Percentiles rank a stretch among this genome's conserved stretches.
These are phyloP conservation scores for Metarhizium anisopliae DNA, from an alignment of 2,329 filamentous ascomycete genomes.

Conservation along the genomic window DNA sequence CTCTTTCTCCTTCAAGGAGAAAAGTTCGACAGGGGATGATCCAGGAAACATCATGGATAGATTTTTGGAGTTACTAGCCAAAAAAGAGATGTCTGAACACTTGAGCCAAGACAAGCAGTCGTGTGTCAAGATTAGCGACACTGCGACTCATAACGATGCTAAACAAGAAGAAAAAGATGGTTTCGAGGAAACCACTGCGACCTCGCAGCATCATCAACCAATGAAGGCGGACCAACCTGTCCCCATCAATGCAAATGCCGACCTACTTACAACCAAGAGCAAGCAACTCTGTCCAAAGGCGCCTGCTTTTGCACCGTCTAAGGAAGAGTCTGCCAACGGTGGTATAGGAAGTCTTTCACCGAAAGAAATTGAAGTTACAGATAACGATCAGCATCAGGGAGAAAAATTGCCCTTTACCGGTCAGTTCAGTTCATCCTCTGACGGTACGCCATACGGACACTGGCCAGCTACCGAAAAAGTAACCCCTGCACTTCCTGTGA, in stretches of 20 bases:
- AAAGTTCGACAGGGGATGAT: background rate
- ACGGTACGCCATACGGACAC: background rate
- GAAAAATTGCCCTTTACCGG: constrained; percentile 1
- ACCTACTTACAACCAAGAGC: background rate
- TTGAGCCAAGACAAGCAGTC: background rate
- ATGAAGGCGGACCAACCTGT: background rate
- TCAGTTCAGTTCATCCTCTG: background rate
- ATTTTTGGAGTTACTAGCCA: constrained; percentile 3
- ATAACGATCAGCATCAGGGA: background rate
- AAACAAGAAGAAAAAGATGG: background rate
- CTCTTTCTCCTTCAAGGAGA: constrained; percentile 6
- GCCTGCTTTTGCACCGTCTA: background rate
- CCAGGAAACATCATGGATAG: constrained; percentile 2
- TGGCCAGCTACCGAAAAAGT: background rate
- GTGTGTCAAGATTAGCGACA: background rate
- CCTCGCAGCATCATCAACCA: background rate
- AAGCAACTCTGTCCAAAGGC: background rate
- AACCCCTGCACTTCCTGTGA: background rate
- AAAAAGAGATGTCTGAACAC: background rate
- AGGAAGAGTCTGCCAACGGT: background rate
- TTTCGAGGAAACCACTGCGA: background rate
- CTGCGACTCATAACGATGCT: background rate
- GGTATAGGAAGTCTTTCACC: background rate
- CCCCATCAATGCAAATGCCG: background rate
- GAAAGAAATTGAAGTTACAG: background rate